Evolutionary conservation across 805 yeast genomes (phyloP).

Genomic region (Aciculoconidium aculeatum): DNA sequence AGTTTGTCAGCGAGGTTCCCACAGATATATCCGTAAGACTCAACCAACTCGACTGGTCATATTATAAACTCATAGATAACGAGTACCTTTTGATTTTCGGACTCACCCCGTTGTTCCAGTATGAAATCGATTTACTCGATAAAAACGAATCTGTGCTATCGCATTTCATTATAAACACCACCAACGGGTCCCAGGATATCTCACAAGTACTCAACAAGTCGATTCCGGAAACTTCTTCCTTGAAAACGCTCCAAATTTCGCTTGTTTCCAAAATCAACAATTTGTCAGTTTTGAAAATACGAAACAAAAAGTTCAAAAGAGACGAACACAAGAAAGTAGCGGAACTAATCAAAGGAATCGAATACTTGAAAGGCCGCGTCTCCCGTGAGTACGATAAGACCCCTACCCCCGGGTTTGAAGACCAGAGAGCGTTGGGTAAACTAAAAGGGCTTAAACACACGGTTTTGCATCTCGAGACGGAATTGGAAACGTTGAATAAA

Average conservation of each 20-base stretch:
- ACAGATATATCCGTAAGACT: slow-evolving; percentile 3
- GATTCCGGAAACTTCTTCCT: slow-evolving; percentile 19
- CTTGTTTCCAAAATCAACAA: slow-evolving; percentile 26
- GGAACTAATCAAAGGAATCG: slow-evolving; percentile 30
- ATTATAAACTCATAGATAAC: slow-evolving; percentile 14
- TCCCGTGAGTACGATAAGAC: slow-evolving; percentile 20
- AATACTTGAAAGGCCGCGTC: slow-evolving; percentile 24
- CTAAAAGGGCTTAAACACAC: slow-evolving; percentile 36
- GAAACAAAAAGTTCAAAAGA: slow-evolving; percentile 27
- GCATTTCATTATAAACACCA: slow-evolving; percentile 27
- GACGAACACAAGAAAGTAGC: slow-evolving; percentile 32
- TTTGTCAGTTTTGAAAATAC: slow-evolving; percentile 17
- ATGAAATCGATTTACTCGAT: slow-evolving; percentile 25
- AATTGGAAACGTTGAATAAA: slow-evolving; percentile 20
- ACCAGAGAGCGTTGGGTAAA: slow-evolving; percentile 29
- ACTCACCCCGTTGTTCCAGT: slow-evolving; percentile 32
- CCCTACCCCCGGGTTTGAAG: slow-evolving; percentile 9
- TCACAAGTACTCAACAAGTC: slow-evolving; percentile 21
- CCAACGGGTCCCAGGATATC: slow-evolving; percentile 11
- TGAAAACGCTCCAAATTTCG: slow-evolving; percentile 28
- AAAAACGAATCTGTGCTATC: slow-evolving; percentile 11
- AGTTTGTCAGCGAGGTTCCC: slow-evolving; percentile 11
- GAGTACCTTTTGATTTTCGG: slow-evolving; percentile 26
- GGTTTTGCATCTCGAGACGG: slow-evolving; percentile 33
- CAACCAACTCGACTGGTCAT: slow-evolving; percentile 31